These are phyloP conservation scores for Heterococcus sp. DNA, from an alignment of 108 stramenopile species.

Conservation along the genomic window DNA sequence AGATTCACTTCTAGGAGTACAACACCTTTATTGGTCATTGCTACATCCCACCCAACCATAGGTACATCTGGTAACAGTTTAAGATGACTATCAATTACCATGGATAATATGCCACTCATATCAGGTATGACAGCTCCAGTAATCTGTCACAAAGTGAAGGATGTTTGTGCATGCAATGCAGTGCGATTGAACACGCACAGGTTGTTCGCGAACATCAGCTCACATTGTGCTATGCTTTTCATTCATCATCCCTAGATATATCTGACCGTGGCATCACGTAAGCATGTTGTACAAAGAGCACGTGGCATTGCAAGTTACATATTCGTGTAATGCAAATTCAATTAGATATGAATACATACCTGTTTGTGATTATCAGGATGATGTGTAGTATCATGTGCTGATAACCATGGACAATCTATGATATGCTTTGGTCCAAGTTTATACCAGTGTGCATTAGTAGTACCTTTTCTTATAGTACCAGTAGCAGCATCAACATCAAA, in stretches of 20 bases:
- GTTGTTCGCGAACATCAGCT: no score
- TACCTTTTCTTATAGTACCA: conserved; percentile 77
- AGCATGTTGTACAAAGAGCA: no score
- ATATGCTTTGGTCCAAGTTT: conserved; percentile 64
- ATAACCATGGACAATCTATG: conserved; percentile 34
- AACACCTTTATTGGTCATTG: conserved; percentile 57
- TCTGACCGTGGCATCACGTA: no score
- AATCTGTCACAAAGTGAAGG: conserved; percentile 9
- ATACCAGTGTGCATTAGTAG: conserved; percentile 94
- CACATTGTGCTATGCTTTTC: no score
- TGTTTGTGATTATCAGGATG: conserved; percentile 55
- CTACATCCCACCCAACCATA: conserved; percentile 64
- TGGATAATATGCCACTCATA: conserved; percentile 26
- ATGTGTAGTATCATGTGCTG: conserved; percentile 28
- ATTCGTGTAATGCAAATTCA: no score
- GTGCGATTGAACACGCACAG: no score
- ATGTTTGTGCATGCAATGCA: no score
- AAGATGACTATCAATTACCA: conserved; percentile 52
- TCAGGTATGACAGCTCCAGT: conserved; percentile 52
- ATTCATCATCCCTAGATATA: no score
- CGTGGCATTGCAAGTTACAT: no score
- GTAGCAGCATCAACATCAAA: conserved; percentile 89
- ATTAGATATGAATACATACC: background rate
- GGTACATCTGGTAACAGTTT: conserved; percentile 50
- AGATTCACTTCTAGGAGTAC: conserved; percentile 63